Base-by-base conservation (phyloP, 106 monocot species). In the Cymbidium sinense region DNA sequence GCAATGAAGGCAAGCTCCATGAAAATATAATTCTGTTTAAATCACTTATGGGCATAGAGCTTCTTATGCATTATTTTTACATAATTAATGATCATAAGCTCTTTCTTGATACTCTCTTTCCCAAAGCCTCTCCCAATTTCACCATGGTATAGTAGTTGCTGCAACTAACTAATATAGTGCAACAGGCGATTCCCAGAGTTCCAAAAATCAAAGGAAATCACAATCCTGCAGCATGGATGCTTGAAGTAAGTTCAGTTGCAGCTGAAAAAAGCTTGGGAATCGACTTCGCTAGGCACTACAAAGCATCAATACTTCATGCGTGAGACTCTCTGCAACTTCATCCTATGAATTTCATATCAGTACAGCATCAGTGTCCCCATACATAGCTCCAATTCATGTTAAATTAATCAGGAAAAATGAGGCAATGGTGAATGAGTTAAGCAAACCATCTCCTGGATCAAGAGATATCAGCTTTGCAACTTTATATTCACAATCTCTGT, bases 211-310 rank as follows among this genome's bases (percentile, higher is more conserved):
- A 84, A 41, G 86, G 89, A 25, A 85, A 83, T 39, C 83, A 87
- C 85, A 91, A 91, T 75, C 91, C 91, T 70, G 91, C 91, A 43
- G 82, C 91, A 75, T 91, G 91, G 91, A 88, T 91, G 91, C 78
- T 91, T 21, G 91, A 91, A 87, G 88, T 79, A 18, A 89, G 84
- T 61, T 88, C 91, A 12, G 62, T 77, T 43, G 84, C 86, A 37
- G 73, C 81, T 0, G 91, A 91, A 86, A 82, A 75, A 39, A 84
- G 77, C 29, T 50, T 91, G 11, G 76, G 67, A 13, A 81, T 87
- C 34, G 88, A 91, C 67, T 91, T 91, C 65, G 88, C 91, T 3
- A 79, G 89, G 62, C 52, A 79, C 76, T 87, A 87, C 69, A 85
- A 75, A 73, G 67, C 78, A 41, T 89, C 91, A 74, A 72, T 44